A percentile compares a stretch with the other conserved stretches of the same genome.
These are phyloP conservation scores for Suhomyces wounanorum DNA, from an alignment of 1,139 yeast species.

Conservation along the genomic window DNA sequence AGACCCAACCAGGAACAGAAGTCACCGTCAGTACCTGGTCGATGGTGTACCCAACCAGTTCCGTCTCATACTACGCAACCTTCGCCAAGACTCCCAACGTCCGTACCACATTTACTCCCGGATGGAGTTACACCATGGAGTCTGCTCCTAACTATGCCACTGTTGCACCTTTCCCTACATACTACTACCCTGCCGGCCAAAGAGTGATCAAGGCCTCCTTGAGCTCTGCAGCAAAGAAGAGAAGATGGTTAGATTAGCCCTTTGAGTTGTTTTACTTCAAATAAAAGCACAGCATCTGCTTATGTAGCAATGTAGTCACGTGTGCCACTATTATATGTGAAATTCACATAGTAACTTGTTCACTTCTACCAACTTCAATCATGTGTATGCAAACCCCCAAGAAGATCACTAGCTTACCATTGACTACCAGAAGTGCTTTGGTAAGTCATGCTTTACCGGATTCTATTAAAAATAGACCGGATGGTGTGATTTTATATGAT, in stretches of 20 bases:
- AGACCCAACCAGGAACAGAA: slow-evolving; percentile 71
- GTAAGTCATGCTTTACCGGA: not conserved
- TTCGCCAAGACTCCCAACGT: slow-evolving; percentile 45
- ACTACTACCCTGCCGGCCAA: slow-evolving; percentile 42
- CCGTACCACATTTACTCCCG: slow-evolving; percentile 71
- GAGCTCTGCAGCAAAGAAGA: slow-evolving; percentile 37
- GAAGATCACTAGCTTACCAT: not conserved
- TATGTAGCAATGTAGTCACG: not conserved
- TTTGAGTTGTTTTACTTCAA: not conserved
- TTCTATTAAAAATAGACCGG: not conserved
- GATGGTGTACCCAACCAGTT: slow-evolving; percentile 62
- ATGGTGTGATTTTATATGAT: not conserved
- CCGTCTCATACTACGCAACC: slow-evolving; percentile 57
- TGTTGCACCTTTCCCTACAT: slow-evolving; percentile 66
- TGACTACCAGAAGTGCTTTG: not conserved
- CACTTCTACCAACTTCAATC: not conserved
- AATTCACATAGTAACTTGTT: no score
- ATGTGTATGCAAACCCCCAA: not conserved
- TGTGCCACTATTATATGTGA: not conserved
- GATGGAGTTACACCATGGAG: slow-evolving; percentile 74
- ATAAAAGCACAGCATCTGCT: not conserved
- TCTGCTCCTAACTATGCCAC: slow-evolving; percentile 68
- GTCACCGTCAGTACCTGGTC: slow-evolving; percentile 70
- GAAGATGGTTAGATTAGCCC: slow-evolving; percentile 37
- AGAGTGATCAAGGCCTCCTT: slow-evolving; percentile 43